phyloP scores from a whole-genome alignment of 1,139 yeast species.

The Candida sp. region DNA sequence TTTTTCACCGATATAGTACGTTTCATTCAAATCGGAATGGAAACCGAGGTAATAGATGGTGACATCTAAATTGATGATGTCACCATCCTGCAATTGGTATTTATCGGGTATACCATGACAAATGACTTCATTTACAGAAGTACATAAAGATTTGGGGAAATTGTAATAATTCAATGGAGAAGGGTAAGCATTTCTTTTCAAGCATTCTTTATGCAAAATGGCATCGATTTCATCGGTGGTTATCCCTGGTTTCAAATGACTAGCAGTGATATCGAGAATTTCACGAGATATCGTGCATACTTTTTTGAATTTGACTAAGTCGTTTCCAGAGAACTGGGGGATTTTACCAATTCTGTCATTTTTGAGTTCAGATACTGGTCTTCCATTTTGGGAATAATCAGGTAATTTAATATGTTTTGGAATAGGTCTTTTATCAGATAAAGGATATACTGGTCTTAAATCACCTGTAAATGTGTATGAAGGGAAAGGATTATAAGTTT shows the following conservation, averaged over 20 bases:
- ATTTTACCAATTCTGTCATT: slow-evolving; percentile 70
- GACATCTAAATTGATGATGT: slow-evolving; percentile 87
- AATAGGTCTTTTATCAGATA: slow-evolving; percentile 64
- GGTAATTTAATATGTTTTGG: slow-evolving; percentile 75
- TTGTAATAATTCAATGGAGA: slow-evolving; percentile 94
- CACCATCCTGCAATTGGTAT: slow-evolving; percentile 85
- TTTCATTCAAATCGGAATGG: slow-evolving; percentile 94
- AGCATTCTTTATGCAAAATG: slow-evolving; percentile 82
- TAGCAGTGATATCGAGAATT: slow-evolving; percentile 82
- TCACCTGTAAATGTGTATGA: slow-evolving; percentile 69
- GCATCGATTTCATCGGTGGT: slow-evolving; percentile 93
- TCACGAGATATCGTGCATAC: slow-evolving; percentile 82
- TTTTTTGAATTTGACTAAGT: slow-evolving; percentile 68
- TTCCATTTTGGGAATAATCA: slow-evolving; percentile 82
- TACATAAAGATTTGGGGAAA: slow-evolving; percentile 91
- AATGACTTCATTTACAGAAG: slow-evolving; percentile 90
- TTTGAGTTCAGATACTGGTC: slow-evolving; percentile 74
- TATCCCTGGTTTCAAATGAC: slow-evolving; percentile 78
- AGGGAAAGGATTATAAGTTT: slow-evolving; percentile 84
- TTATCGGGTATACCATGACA: slow-evolving; percentile 98
- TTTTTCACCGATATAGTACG: slow-evolving; percentile 94
- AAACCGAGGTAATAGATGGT: slow-evolving; percentile 81
- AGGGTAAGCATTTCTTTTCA: slow-evolving; percentile 90
- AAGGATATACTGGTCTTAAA: slow-evolving; percentile 77
- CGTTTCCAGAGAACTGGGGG: slow-evolving; percentile 58